Base-by-base conservation (phyloP, 352 stramenopile genomes). In the Globisporangium nodosum region DNA sequence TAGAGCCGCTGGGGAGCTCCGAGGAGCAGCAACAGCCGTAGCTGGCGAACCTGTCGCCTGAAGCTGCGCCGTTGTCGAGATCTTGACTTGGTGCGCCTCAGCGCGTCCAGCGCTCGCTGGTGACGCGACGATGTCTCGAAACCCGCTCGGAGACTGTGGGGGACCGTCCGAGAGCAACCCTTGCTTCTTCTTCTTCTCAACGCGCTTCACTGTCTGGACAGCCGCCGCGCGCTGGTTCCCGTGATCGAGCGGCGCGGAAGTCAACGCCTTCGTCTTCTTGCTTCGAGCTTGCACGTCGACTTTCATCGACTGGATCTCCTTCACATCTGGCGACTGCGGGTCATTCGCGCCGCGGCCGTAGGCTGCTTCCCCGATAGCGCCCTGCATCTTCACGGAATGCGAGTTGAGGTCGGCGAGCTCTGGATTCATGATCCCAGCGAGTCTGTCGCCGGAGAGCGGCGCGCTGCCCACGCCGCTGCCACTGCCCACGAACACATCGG, bases 341-440 rank as follows among this genome's bases (percentile, higher is more conserved):
- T 54, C 47, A 9, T 4, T 24, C 27, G 20, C n/a, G 18, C 21
- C 20, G 16, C 18, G 58, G 13, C 16, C 1, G 12, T 12, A 20
- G 16, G 37, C 39, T 12, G 30, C 39, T 12, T 27, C 52, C 2
- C n/a, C 15, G 11, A 56, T 54, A 52, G 75, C 57, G 33, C 82
- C 69, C 40, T 74, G 60, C 37, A 92, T 68, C 54, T 68, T 76
- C 33, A 87, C 58, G 5, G 81, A 94, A 33, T 79, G 75, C 12
- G 81, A 77, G 45, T 92, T 94, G 15, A 91, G 61, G 58, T 90
- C 79, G 0, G 79, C 75, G 18, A 90, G 61, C 24, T 79, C 70
- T 3, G 63, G 68, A 49, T 87, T 87, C 5, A 65, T 76, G 58
- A 71, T 72, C 5, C 56, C 58, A 0, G 54, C 2, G 27, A 12